phyloP scores from a whole-genome alignment of 2,329 filamentous ascomycete genomes.

The Emmonsia crescens region DNA sequence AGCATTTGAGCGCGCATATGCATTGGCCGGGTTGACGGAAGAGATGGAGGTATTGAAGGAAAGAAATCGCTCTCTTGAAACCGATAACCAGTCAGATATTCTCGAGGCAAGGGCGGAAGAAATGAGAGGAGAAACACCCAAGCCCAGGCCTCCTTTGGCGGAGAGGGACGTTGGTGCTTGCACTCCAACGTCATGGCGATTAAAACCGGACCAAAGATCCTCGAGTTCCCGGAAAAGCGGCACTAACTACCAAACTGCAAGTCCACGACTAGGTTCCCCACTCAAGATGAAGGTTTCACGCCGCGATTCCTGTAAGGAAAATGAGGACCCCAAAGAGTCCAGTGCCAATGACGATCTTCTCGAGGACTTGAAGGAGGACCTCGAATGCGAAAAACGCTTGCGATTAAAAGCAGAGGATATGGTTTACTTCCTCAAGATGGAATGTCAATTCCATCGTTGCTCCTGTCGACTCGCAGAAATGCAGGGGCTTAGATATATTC shows the following conservation, averaged over 20 bases:
- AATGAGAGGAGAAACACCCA: conserved; percentile 10
- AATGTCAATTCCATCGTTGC: conserved; percentile 40
- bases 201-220: conserved; percentile 1
- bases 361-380: conserved; percentile 36
- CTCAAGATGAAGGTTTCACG: conserved; percentile 3
- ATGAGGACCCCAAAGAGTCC: conserved; percentile 16
- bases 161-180: conserved; percentile 26
- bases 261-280: conserved; percentile 10
- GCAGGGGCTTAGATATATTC: conserved; percentile 29
- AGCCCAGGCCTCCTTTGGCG: conserved; percentile 18
- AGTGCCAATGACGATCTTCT: conserved; percentile 35
- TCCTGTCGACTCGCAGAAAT: conserved; percentile 37
- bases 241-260: conserved; percentile 13
- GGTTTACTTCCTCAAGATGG: conserved; percentile 41
- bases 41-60: conserved; percentile 35
- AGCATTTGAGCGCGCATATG: conserved; percentile 38
- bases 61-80: conserved; percentile 29
- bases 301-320: conserved; percentile 14
- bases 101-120: conserved; percentile 25
- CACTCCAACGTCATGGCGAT: conserved; percentile 22
- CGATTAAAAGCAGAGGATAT: conserved; percentile 46
- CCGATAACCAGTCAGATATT: conserved; percentile 24
- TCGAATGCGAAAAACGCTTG: conserved; percentile 40
- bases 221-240: conserved; percentile 7
- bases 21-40: conserved; percentile 35